phyloP scores from a whole-genome alignment of 1,284 basidiomycete species.

The Leccinum olivaceoglutinosum region DNA sequence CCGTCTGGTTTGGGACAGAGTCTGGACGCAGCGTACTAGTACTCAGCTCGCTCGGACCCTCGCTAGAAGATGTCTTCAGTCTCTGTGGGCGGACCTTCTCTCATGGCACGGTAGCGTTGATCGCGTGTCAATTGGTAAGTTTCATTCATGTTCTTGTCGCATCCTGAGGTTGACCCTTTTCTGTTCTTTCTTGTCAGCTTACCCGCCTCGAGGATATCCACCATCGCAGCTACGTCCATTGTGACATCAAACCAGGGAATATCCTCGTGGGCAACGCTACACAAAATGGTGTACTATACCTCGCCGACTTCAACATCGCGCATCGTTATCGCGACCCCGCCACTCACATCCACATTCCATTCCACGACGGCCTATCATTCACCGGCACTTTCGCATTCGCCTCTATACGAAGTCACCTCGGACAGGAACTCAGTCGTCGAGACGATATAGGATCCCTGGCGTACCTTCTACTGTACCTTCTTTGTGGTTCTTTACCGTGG shows the following conservation, averaged over 20 bases:
- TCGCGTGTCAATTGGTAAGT: background rate
- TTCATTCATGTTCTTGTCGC: background rate
- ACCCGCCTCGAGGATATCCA: background rate
- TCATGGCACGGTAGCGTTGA: background rate
- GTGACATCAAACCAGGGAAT: background rate
- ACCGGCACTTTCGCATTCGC: background rate
- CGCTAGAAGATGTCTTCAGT: background rate
- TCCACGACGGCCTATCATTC: background rate
- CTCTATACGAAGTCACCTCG: background rate
- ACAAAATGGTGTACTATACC: background rate
- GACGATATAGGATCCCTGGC: background rate
- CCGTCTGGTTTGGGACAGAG: background rate
- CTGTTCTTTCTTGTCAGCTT: background rate
- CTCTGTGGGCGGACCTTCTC: background rate
- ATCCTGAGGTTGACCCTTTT: background rate
- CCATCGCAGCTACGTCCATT: background rate
- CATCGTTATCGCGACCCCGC: background rate
- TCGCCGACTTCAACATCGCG: background rate
- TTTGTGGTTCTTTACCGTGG: background rate
- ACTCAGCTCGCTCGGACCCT: background rate
- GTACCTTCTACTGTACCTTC: background rate
- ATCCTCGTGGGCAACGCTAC: background rate
- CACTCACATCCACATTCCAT: background rate
- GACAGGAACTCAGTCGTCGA: background rate
- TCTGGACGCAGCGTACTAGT: background rate